Base-by-base conservation (phyloP, 75 land plant genomes). In the Pinus tabuliformis region DNA sequence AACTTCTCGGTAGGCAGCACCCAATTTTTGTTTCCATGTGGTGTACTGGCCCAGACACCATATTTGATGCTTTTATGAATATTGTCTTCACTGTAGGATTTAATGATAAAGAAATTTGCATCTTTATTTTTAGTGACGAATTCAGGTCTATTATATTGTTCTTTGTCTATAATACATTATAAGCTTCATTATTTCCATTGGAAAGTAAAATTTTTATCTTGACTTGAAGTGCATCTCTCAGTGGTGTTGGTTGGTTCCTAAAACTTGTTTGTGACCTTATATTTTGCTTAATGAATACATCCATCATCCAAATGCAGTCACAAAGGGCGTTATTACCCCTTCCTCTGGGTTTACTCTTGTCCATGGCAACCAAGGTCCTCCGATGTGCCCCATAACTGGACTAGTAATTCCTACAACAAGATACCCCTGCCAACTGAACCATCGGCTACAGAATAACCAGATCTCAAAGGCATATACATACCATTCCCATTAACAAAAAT, bases 201-300 rank as follows among this genome's bases (percentile, higher is more conserved):
- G 6, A 17, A 21, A 8, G 2, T 21, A 8, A 21, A 2, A 2
- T 24, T 21, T 62, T 12, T 5, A 1, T 24, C 64, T 62, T 62
- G 6, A n/a, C 7, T 24, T 17, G 18, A 6, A 8, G 0, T 21
- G 22, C 7, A 21, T 62, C 28, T 2, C 58, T 7, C 16, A 16
- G 6, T 21, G 64, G 2, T 14, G 64, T 7, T 18, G 18, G 18
- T 24, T 62, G 64, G 64, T 62, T 62, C 18, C 22, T 62, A 18
- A 21, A 24, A 6, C 64, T 79, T 9, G 93, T 87, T 52, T 96
- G 79, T 59, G 98, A 95, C 5, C 95, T 95, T 64, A 89, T 79
- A 79, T 92, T 95, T 52, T 93, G 95, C 81, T 92, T 93, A 86
- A 70, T 82, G 6, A 93, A 79, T 24, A 86, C 62, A 74, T 84